phyloP scores from a whole-genome alignment of 768 basidiomycete species.

The Saitozyma sp. region DNA sequence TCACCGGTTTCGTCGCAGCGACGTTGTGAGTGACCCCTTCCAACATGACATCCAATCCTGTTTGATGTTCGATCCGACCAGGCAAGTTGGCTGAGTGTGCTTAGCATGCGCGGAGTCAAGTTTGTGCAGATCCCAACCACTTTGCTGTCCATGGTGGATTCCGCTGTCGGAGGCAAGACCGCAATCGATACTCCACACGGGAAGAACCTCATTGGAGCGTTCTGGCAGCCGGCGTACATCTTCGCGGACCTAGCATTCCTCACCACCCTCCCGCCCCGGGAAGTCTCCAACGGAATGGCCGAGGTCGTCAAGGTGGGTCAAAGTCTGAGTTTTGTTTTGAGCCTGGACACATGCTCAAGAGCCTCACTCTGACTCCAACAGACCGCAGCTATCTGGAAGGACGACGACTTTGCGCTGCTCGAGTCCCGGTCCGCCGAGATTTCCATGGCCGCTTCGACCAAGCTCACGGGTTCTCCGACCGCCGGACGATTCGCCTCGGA shows the following conservation, averaged over 20 bases:
- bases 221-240: slow-evolving; percentile 96
- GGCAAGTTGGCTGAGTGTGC: not conserved
- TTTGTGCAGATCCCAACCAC: slow-evolving; percentile 97
- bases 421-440: slow-evolving; percentile 85
- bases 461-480: slow-evolving; percentile 58
- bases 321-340: not conserved
- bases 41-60: not conserved
- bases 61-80: not conserved
- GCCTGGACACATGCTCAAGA: not conserved
- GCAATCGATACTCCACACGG: slow-evolving; percentile 98
- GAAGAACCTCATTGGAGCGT: slow-evolving; percentile 97
- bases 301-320: slow-evolving; percentile 86
- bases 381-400: slow-evolving; percentile 99
- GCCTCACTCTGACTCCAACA: slow-evolving; percentile 46
- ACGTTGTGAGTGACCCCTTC: slow-evolving; percentile 73
- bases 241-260: slow-evolving; percentile 97
- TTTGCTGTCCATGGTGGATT: slow-evolving; percentile 97
- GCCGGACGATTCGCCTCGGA: slow-evolving; percentile 56
- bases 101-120: slow-evolving; percentile 93
- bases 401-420: slow-evolving; percentile 78
- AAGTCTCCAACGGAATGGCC: slow-evolving; percentile 99
- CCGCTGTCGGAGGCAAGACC: slow-evolving; percentile 94
- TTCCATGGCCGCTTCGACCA: slow-evolving; percentile 73
- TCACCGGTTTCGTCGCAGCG: slow-evolving; percentile 93
- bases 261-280: slow-evolving; percentile 83